Evolutionary conservation across 1,284 basidiomycete genomes (phyloP), one percentile per base, ranked within the genome.

Genomic region (Anthracocystis panici-leucophaei): DNA sequence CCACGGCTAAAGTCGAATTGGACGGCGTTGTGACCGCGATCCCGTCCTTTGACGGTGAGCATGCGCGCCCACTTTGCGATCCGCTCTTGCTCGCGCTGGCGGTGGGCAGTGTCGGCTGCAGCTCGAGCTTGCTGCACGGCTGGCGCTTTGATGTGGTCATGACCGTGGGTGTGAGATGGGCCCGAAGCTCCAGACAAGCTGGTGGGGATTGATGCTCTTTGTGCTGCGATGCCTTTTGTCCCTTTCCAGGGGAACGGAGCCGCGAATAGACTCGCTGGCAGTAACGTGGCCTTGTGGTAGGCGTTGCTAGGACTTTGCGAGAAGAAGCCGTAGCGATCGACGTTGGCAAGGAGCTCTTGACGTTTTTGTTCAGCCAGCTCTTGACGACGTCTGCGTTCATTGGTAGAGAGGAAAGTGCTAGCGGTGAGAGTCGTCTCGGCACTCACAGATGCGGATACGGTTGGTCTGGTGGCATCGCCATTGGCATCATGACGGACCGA

Each of bases 321-420:
- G 40, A 79, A 79, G 65, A 79, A 79, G 21, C 77, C 77, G 35
- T 77, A 77, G 21, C 80, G 65, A 38, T 82, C 80, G 20, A 79
- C 50, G 29, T 77, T 75, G 48, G 65, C 56, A 20, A 81, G 56
- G 9, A 75, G 56, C 55, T 77, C 68, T 11, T 65, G 57, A 3
- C 72, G 62, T 60, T 66, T 65, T 57, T 67, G 62, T 10, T 79
- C 79, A 1, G 69, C 62, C 5, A 65, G 41, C 38, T 65, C 65
- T 31, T 77, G 72, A 12, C 66, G 65, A 6, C 65, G 72, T 25
- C 42, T 35, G 9, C 68, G 44, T 44, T 78, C 76, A 29, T 71
- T 50, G 18, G 63, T 68, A 0, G 76, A 75, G 33, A 78, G 69
- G 21, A 59, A 65, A 2, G 61, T 49, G 31, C 12, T 45, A 23